Conservation (phyloP, 1,139 yeast species). For the Hansenula sp. region DNA sequence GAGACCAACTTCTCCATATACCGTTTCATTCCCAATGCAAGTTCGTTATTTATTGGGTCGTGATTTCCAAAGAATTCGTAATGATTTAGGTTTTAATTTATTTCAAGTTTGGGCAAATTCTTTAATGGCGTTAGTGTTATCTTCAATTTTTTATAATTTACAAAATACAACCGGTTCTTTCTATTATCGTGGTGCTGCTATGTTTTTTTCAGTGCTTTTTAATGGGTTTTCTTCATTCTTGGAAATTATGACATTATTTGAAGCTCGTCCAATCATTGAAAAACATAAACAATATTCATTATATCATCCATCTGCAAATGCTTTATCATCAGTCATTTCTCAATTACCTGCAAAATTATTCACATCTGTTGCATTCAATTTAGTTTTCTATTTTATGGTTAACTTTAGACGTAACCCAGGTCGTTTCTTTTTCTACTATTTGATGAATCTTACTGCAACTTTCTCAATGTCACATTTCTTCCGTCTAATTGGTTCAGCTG, state of each 20-base stretch:
- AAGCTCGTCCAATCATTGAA: constrained; percentile 75
- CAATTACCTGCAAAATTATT: constrained; percentile 61
- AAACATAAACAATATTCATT: constrained; percentile 74
- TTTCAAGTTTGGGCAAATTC: constrained; percentile 59
- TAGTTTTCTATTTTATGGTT: constrained; percentile 62
- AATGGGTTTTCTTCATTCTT: constrained; percentile 72
- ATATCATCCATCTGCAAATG: constrained; percentile 77
- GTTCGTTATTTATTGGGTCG: constrained; percentile 54
- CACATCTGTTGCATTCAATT: constrained; percentile 54
- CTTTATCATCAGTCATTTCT: constrained; percentile 62
- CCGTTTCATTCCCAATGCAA: constrained; percentile 64
- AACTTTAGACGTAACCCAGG: constrained; percentile 65
- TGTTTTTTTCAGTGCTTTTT: constrained; percentile 75
- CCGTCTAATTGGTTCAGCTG: constrained; percentile 64
- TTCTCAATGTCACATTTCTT: constrained; percentile 69
- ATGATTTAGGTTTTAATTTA: constrained; percentile 62
- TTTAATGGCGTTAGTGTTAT: constrained; percentile 68
- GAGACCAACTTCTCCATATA: constrained; percentile 54
- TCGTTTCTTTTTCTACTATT: constrained; percentile 60
- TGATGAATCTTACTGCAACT: constrained; percentile 50
- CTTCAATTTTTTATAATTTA: constrained; percentile 72
- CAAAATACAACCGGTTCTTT: constrained; percentile 45
- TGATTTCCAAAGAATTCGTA: constrained; percentile 57
- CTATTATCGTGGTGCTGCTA: constrained; percentile 62
- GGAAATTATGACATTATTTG: constrained; percentile 66